These are phyloP conservation scores for Pseudogymnoascus sp. DNA, from an alignment of 2,329 filamentous ascomycete species.

Conservation along the genomic window DNA sequence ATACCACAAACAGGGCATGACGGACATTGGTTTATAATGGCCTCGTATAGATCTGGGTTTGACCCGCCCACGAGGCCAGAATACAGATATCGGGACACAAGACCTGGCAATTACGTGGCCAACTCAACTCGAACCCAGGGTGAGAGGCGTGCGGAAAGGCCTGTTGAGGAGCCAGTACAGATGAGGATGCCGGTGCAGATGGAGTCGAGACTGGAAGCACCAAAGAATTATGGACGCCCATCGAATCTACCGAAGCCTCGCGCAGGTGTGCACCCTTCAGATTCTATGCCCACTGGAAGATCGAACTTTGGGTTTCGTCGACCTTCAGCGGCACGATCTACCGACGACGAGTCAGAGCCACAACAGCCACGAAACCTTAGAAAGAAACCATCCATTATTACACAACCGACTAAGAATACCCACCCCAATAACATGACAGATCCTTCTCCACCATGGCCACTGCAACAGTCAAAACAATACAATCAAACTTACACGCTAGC, in stretches of 20 bases:
- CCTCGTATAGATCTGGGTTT: conserved; percentile 36
- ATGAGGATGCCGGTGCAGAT: conserved; percentile 28
- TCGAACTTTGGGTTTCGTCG: conserved; percentile 24
- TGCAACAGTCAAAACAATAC: background rate
- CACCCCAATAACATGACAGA: conserved; percentile 14
- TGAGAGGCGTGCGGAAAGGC: conserved; percentile 14
- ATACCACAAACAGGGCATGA: conserved; percentile 21
- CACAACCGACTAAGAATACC: conserved; percentile 23
- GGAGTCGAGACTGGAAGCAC: conserved; percentile 17
- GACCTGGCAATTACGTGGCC: conserved; percentile 22
- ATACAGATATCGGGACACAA: conserved; percentile 31
- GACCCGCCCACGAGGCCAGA: conserved; percentile 36
- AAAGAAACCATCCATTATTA: conserved; percentile 43
- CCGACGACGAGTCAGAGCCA: conserved; percentile 19
- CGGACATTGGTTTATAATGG: conserved; percentile 31
- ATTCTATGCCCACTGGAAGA: conserved; percentile 13
- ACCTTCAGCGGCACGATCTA: conserved; percentile 13
- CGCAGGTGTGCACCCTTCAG: conserved; percentile 16
- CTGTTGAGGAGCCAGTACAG: conserved; percentile 36
- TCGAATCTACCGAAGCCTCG: conserved; percentile 21
- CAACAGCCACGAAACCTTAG: conserved; percentile 38
- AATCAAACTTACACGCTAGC: background rate
- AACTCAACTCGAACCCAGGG: background rate
- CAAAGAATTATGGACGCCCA: conserved; percentile 13
- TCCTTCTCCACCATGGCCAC: conserved; percentile 12